These are phyloP conservation scores for Capsella bursapastoris DNA, from an alignment of 345 rosid genomes.

Conservation along the genomic window DNA sequence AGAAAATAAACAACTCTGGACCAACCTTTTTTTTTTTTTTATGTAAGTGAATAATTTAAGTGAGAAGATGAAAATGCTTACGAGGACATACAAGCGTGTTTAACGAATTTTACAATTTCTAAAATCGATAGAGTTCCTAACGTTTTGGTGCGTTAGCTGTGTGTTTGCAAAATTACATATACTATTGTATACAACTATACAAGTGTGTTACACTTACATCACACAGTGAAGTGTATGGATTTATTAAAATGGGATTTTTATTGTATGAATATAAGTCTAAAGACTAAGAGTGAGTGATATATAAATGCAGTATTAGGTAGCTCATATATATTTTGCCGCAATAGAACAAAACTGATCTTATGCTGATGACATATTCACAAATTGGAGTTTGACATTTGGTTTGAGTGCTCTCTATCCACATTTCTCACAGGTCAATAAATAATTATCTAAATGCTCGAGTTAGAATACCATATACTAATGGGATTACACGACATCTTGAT, in stretches of 20 bases:
- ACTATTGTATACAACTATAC: neutral
- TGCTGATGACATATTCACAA: constrained; percentile 17
- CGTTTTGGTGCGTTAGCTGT: too few species aligned
- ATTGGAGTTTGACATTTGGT: constrained; percentile 17
- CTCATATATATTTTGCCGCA: neutral
- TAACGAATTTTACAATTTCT: neutral
- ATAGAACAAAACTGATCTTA: constrained; percentile 1
- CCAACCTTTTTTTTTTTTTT: neutral
- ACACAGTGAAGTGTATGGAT: too few species aligned
- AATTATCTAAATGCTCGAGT: neutral
- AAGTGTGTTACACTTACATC: neutral
- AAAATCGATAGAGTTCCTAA: neutral
- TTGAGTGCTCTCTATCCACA: constrained; percentile 8
- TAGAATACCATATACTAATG: constrained; percentile 1
- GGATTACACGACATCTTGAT: constrained; percentile 33
- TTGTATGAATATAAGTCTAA: neutral
- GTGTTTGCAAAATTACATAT: neutral
- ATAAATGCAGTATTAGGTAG: neutral
- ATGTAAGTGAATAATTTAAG: neutral
- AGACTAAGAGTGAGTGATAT: neutral
- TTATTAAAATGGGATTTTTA: neutral
- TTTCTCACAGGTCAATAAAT: constrained; percentile 28
- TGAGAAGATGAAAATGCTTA: constrained; percentile 12
- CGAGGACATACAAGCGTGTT: neutral
- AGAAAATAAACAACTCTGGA: neutral